Evolutionary conservation across 2,329 filamentous ascomycete genomes (phyloP), one percentile per base, ranked within the genome.

Genomic region (Aureobasidium sp.): DNA sequence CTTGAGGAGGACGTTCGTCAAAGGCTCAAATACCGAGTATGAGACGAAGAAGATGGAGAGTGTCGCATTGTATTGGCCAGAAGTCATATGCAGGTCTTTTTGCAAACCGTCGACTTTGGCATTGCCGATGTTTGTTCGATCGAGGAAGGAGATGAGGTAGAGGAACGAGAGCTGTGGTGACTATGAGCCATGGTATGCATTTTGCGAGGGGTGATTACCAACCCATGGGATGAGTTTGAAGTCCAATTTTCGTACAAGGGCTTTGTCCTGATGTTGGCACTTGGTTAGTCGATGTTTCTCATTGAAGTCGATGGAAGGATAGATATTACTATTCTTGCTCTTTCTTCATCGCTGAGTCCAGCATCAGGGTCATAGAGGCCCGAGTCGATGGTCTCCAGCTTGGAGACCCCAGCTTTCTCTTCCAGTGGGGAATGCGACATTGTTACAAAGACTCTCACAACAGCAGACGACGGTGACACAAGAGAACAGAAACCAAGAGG

Each of bases 1-100:
- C 76, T 95, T 96, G 63, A 96, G 84, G 27, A 96, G 75, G 51
- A 93, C 78, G 71, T 96, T 95, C 64, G 89, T 91, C 47, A 92
- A 69, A 0, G 86, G 85, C 72, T 61, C 57, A 26, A 61, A 61
- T 1, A 61, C 50, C 15, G 59, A 44, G 39, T 61, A 61, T 1
- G 59, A 61, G 29, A 61, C 59, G 48, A 61, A 61, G 29, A 61
- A 61, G 39, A 61, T 61, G 37, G 59, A 44, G 17, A 61, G 48
- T 3, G 59, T 44, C 3, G 59, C 59, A 15, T 27, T 92, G 76
- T 92, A 96, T 70, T 88, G 79, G 6, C 79, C 74, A 2, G 82
- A 79, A 0, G 80, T 81, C 78, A 93, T 83, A 36, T 81, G 66
- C 7, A 94, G 76, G 63, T 88, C 85, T 12, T 79, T 70, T 61